Evolutionary conservation across 192 early-diverging fungal genomes (phyloP), one percentile per base, ranked within the genome.

Genomic region (Allomyces javanicus): DNA sequence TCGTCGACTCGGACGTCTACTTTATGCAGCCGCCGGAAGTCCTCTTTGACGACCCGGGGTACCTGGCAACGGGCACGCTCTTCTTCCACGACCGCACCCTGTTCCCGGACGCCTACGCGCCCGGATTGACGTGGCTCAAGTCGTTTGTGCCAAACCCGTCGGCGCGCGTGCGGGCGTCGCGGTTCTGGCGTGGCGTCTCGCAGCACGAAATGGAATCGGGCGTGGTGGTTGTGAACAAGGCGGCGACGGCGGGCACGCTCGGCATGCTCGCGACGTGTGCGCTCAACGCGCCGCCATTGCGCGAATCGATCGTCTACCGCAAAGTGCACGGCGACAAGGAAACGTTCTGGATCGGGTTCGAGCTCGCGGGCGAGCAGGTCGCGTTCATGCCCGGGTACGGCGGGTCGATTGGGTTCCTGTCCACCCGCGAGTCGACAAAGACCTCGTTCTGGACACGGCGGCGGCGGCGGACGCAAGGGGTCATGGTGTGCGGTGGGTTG

Each of bases 1-100:
- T 89, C 65, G 73, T 88, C 63, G 87, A 89, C 71, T 77, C 87
- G 10, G 86, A 88, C 68, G 86, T 82, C 2, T 70, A 83, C 25
- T 85, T 86, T 62, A 66, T 89, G 44, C 76, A 81, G 65, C 70
- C 76, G 67, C 87, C 87, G 0, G 77, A 71, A 24, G 68, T 68
- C 6, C 45, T 85, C 21, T 83, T 85, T 68, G 55, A 69, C 12
- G 74, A 86, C 68, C 67, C 65, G 17, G 73, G 69, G 24, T 77
- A 80, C 64, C 26, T 69, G 68, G 64, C 71, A 21, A 81, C 80
- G 0, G 78, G 81, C 11, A 71, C 81, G 22, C 65, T 87, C 12
- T 86, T 79, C 68, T 87, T 84, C 67, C 76, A 76, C 25, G 86
- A 86, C 66, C 75, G 85, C n/a, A 84, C 81, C 0, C 72, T 81